Base-by-base conservation (phyloP, 306 rosid species). In the Quercus robur region DNA sequence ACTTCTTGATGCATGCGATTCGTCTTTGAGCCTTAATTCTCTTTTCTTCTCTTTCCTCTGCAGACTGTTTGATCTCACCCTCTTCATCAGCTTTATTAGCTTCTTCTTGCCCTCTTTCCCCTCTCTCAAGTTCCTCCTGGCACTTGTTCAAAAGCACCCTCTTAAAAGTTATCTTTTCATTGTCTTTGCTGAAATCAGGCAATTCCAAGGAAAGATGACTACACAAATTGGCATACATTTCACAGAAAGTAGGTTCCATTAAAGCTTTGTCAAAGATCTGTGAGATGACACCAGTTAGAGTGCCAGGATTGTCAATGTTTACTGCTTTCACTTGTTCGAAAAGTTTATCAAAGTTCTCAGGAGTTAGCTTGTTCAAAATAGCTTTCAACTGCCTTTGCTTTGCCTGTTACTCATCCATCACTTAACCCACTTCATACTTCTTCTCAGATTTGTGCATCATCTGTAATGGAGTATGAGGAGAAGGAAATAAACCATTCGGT, bases 171-270 rank as follows among this genome's bases (percentile, higher is more conserved):
- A 96, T 87, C 88, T 93, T 96, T 82, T 90, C 94, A 76, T 89
- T 89, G 86, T 89, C 92, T 78, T 90, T 94, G 51, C 90, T 83
- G 38, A 96, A 86, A 85, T 91, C 98, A 62, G 97, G 98, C 73
- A 96, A 87, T 80, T 86, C 99, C 74, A 86, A 78, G 71, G 99
- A 90, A 77, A 96, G 90, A 88, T 93, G 88, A 6, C 4, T 82
- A 79, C 99, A 96, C 88, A 96, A 96, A 71, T 96, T 87, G 56
- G 99, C 99, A 77, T 89, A 93, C 99, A 96, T 93, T 87, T 96
- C 99, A 90, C 99, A 96, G 81, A 96, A 96, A 71, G 98, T 93
- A 82, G 99, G 99, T 84, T 96, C 99, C 92, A 81, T 91, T 33
- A 96, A 82, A 81, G 99, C 99, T 78, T 96, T 96, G 84, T 96